phyloP scores from a whole-genome alignment of 192 early-diverging fungal species.

The Entophlyctis luteolus region DNA sequence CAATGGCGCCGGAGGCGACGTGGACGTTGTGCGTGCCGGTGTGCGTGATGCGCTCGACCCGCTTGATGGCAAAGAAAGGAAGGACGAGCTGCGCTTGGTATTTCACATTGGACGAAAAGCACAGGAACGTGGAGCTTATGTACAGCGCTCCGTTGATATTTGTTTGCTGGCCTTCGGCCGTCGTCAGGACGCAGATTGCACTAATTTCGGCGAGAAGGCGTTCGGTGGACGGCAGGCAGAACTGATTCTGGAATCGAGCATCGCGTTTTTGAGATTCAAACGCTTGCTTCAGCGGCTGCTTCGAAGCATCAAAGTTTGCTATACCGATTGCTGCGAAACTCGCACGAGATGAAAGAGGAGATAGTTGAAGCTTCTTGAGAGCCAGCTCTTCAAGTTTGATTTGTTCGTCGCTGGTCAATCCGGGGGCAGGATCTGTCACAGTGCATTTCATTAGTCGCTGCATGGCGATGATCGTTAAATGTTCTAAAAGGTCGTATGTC shows the following conservation, averaged over 20 bases:
- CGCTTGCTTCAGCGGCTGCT: constrained; percentile 44
- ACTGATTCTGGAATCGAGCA: constrained; percentile 66
- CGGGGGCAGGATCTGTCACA: constrained; percentile 61
- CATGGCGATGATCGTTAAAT: constrained; percentile 85
- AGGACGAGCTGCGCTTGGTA: constrained; percentile 72
- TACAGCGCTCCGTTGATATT: constrained; percentile 68
- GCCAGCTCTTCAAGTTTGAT: background rate
- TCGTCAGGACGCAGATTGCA: constrained; percentile 55
- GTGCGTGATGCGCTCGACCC: constrained; percentile 83
- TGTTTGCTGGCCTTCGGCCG: constrained; percentile 37
- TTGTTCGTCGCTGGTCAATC: constrained; percentile 37
- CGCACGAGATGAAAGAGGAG: constrained; percentile 10
- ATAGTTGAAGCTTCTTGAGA: background rate
- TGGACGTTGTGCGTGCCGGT: background rate
- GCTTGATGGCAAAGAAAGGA: constrained; percentile 84
- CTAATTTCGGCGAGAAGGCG: constrained; percentile 63
- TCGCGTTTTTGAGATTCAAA: constrained; percentile 75
- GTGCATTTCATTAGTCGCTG: constrained; percentile 80
- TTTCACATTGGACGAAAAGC: constrained; percentile 69
- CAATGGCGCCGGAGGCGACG: constrained; percentile 58
- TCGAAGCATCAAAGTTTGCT: constrained; percentile 1
- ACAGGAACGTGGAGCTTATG: constrained; percentile 83
- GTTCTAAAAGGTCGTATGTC: constrained; percentile 90
- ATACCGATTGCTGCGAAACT: constrained; percentile 2
- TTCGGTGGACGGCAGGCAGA: constrained; percentile 76